Evolutionary conservation across 805 yeast species (phyloP), one percentile per base, ranked within the genome.

Genomic region (Pichia ethanolica): DNA sequence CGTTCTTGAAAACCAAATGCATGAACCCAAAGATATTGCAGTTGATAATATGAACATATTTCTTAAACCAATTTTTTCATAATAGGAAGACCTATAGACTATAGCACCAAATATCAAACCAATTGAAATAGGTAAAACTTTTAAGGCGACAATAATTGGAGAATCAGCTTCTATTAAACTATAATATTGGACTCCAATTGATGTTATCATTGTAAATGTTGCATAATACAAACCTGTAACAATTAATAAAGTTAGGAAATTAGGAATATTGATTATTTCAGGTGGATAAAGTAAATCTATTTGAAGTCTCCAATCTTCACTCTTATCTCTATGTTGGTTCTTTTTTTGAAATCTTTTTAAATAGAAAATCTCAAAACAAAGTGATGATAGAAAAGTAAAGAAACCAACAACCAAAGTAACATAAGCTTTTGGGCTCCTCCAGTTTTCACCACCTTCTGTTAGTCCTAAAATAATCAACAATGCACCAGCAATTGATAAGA

Each of bases 371-470:
- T 73, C 78, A 58, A 61, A 68, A 5, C 61, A n/a, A 27, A 66
- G 54, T 35, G 60, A 64, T 5, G 44, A 33, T 5, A 61, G n/a
- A 5, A 70, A 45, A 13, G 68, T 46, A 3, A 70, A 26, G 10
- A 68, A 45, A 1, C 78, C 78, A 45, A 74, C 50, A 1, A 69
- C 59, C 1, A 75, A 51, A 0, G 78, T 66, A 13, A 71, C 72
- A 51, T 72, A 73, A 1, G 71, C 70, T 13, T 61, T 57, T 1
- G 78, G 71, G 1, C 63, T 49, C 3, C 60, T 59, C 79, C 79
- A 75, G 0, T 59, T 57, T 5, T 64, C 65, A 28, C 77, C 78
- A 28, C 75, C 77, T 53, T 73, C 72, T 0, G 75, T 72, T 40
- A 75, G 60, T 0, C 77, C 80, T 7, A 70, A 62, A 28, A 74